Evolutionary conservation across 1,284 basidiomycete species (phyloP).

Genomic region (Phylloporus sp.): DNA sequence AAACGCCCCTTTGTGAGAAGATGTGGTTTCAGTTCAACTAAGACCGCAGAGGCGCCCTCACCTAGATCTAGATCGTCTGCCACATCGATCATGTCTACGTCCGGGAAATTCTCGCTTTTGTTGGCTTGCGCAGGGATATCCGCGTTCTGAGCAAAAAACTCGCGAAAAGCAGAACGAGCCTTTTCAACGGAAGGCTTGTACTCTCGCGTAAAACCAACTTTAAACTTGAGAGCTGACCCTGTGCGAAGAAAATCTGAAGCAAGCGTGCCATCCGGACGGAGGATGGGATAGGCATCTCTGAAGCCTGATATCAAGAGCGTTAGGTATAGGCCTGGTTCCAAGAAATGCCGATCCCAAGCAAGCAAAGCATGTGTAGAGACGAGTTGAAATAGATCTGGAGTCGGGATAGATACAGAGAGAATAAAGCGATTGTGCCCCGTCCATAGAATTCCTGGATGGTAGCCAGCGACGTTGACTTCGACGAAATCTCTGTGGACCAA

Average conservation of each 20-base stretch:
- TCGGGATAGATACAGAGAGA: constrained; percentile 62
- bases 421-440: constrained; percentile 56
- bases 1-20: not conserved
- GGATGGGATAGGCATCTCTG: not conserved
- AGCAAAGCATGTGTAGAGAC: constrained; percentile 64
- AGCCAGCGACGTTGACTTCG: constrained; percentile 2
- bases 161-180: not conserved
- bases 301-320: constrained; percentile 59
- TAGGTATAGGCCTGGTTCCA: constrained; percentile 58
- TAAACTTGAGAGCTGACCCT: not conserved
- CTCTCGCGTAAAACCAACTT: not conserved
- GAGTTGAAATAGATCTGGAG: constrained; percentile 52
- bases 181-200: not conserved
- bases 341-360: constrained; percentile 69
- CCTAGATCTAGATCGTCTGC: not conserved
- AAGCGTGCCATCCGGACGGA: not conserved
- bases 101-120: too few species aligned
- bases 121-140: not conserved
- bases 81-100: not conserved
- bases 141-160: not conserved
- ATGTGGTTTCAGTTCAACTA: not conserved
- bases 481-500: not conserved
- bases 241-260: not conserved
- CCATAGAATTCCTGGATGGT: constrained; percentile 44
- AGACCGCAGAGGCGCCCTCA: not conserved